Evolutionary conservation across 805 yeast species (phyloP).

Genomic region (Naumovozyma baii): DNA sequence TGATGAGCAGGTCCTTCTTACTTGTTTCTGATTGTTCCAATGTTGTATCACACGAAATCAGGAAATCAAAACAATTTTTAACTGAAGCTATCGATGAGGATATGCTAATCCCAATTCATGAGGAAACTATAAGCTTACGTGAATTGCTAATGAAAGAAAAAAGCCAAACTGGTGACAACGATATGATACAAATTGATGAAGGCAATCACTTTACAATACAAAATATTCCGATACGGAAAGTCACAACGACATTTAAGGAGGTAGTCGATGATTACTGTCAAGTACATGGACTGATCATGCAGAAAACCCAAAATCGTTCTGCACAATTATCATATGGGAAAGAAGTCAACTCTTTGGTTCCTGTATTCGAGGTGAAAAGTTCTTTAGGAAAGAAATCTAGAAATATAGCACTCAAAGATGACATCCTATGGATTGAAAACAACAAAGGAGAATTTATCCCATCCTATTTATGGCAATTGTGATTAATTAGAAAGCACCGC

Average conservation of each 20-base stretch:
- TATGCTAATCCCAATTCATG: slow-evolving; percentile 10
- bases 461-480: slow-evolving; percentile 11
- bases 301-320: slow-evolving; percentile 10
- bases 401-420: slow-evolving; percentile 44
- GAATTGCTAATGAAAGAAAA: slow-evolving; percentile 1
- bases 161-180: slow-evolving; percentile 1
- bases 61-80: not conserved
- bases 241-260: slow-evolving; percentile 48
- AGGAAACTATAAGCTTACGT: slow-evolving; percentile 13
- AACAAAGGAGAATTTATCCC: slow-evolving; percentile 15
- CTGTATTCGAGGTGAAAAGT: slow-evolving; percentile 14
- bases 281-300: slow-evolving; percentile 34
- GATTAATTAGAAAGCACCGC: not conserved
- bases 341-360: slow-evolving; percentile 16
- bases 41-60: not conserved
- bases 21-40: not conserved
- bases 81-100: not conserved
- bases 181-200: slow-evolving; percentile 1
- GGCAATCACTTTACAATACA: slow-evolving; percentile 12
- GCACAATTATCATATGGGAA: slow-evolving; percentile 23
- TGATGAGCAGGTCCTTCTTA: slow-evolving; percentile 13
- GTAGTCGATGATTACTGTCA: slow-evolving; percentile 56
- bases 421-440: slow-evolving; percentile 47
- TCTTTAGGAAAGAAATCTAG: not conserved
- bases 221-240: slow-evolving; percentile 34